Conservation (phyloP, 2,329 filamentous ascomycete genomes). For the Sphaerostilbella broomeana region DNA sequence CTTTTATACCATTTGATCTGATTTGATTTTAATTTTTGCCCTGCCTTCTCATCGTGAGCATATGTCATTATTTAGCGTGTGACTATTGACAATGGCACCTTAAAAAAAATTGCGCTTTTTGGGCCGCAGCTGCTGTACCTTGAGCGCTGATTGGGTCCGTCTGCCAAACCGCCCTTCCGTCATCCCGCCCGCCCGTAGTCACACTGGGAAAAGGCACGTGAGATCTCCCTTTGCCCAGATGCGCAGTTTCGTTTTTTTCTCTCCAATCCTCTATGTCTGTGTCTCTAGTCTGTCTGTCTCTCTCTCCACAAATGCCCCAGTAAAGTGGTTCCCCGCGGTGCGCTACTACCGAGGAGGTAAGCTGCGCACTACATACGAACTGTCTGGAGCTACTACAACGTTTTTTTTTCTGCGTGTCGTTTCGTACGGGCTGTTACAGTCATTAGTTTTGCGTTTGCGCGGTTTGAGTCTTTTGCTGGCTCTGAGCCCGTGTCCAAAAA, state of each 20-base stretch:
- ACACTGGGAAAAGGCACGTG: too few relatives aligned
- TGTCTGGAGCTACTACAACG: too few relatives aligned
- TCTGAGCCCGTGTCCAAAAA: conserved; percentile 1
- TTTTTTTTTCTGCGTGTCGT: background rate
- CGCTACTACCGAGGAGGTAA: too few relatives aligned
- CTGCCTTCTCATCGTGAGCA: too few relatives aligned
- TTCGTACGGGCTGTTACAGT: background rate
- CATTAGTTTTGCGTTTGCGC: background rate
- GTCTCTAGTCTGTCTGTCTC: too few relatives aligned
- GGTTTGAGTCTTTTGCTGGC: background rate
- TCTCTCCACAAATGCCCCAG: background rate
- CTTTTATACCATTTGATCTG: too few relatives aligned
- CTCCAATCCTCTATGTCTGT: too few relatives aligned
- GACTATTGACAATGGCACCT: conserved; percentile 5
- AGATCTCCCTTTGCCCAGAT: conserved; percentile 6
- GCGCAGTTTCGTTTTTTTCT: too few relatives aligned
- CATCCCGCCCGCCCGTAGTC: conserved; percentile 14
- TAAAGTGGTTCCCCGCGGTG: background rate
- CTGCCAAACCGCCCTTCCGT: conserved; percentile 9
- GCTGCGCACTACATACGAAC: too few relatives aligned
- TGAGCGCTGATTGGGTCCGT: conserved; percentile 11
- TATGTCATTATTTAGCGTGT: background rate
- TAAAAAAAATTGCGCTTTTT: conserved; percentile 12
- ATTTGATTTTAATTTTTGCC: too few relatives aligned
- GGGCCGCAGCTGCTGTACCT: conserved; percentile 3